A percentile compares a stretch with the other conserved stretches of the same genome.
phyloP scores from a whole-genome alignment of 139 green algal species.

The Chloropicon primus region DNA sequence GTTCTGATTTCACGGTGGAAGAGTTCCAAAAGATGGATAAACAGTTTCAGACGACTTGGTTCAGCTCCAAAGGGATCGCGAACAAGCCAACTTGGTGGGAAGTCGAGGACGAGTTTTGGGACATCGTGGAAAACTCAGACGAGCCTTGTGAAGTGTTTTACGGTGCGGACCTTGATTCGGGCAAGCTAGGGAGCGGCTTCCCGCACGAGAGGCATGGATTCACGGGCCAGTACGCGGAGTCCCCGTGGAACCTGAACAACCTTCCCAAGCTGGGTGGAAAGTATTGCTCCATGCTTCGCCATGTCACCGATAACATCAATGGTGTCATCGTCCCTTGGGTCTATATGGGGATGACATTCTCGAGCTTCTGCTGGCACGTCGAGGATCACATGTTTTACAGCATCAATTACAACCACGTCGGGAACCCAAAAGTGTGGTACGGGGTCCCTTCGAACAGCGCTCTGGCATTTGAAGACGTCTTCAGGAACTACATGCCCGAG shows the following conservation, averaged over 20 bases:
- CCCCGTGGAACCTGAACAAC: slow-evolving; percentile 20
- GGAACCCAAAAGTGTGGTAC: slow-evolving; percentile 77
- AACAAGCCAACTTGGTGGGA: background rate
- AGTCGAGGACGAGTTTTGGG: background rate
- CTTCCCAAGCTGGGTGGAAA: slow-evolving; percentile 17
- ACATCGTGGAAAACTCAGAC: background rate
- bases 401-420: slow-evolving; percentile 80
- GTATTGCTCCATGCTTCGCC: slow-evolving; percentile 41
- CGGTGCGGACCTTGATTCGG: background rate
- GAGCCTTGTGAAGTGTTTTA: background rate
- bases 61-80: background rate
- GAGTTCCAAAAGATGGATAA: background rate
- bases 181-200: slow-evolving; percentile 6
- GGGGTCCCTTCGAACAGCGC: slow-evolving; percentile 47
- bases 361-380: background rate
- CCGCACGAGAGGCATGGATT: slow-evolving; percentile 1
- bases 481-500: slow-evolving; percentile 52
- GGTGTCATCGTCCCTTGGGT: background rate
- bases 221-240: background rate
- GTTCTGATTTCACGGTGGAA: background rate
- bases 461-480: slow-evolving; percentile 46
- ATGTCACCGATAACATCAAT: slow-evolving; percentile 47
- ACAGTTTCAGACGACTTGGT: background rate
- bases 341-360: background rate
- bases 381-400: slow-evolving; percentile 71